These are phyloP conservation scores for Scheffersomyces stambukii DNA, from an alignment of 1,139 yeast genomes.

Conservation along the genomic window DNA sequence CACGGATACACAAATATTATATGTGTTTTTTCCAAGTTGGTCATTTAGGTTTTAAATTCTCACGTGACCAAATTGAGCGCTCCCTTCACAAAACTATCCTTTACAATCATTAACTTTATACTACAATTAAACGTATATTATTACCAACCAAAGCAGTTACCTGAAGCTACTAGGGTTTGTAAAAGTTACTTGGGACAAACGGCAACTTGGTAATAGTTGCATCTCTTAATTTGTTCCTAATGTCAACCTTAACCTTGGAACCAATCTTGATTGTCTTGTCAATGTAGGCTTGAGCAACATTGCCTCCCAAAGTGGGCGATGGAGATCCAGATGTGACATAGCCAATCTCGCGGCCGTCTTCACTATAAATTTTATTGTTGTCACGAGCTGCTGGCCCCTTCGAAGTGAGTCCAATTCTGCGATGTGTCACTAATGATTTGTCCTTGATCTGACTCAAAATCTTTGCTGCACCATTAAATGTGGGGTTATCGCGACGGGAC, in stretches of 20 bases:
- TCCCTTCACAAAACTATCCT: too few species aligned
- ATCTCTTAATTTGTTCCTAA: constrained; percentile 78
- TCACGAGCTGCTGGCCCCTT: constrained; percentile 93
- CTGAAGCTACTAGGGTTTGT: constrained; percentile 11
- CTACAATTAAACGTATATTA: too few species aligned
- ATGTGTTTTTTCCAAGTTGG: too few species aligned
- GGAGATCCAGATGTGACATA: constrained; percentile 85
- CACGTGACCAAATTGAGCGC: too few species aligned
- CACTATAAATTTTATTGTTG: constrained; percentile 61
- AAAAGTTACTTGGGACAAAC: constrained; percentile 47
- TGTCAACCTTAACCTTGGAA: constrained; percentile 66
- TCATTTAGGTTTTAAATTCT: too few species aligned
- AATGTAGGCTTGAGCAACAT: constrained; percentile 89
- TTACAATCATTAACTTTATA: too few species aligned
- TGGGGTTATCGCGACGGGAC: constrained; percentile 55
- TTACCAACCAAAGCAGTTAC: too few species aligned
- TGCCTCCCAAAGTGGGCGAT: constrained; percentile 81
- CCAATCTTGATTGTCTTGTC: constrained; percentile 76
- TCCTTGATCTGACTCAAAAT: constrained; percentile 69
- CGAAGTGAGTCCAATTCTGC: constrained; percentile 71
- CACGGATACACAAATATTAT: too few species aligned
- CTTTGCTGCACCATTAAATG: constrained; percentile 75
- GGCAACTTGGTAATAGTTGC: constrained; percentile 80
- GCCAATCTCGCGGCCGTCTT: constrained; percentile 57
- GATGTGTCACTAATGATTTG: constrained; percentile 51